Evolutionary conservation across 768 basidiomycete genomes (phyloP), one percentile per base, ranked within the genome.

Genomic region (Antrodiella citrinella): DNA sequence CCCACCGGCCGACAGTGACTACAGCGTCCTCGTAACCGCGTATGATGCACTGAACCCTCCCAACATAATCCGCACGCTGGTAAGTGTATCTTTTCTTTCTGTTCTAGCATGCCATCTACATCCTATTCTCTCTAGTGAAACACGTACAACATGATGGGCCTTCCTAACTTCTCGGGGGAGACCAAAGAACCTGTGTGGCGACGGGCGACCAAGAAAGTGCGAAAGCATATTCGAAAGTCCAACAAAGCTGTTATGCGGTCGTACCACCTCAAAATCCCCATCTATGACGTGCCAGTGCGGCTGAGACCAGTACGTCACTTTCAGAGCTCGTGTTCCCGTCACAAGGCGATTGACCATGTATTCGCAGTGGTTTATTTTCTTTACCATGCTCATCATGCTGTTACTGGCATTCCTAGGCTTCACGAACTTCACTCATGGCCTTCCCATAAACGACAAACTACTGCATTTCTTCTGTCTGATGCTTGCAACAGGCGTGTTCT

Each of bases 371-470:
- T 92, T 92, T 59, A 60, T 90, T n/a, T 55, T 79, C 24, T 82
- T 85, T 59, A 88, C 89, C 24, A 69, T 67, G 55, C 26, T 82
- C 22, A 73, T 88, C 47, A 86, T 91, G 78, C 59, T 84, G 26
- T 51, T 78, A 7, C 74, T 92, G 13, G 87, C 82, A 3, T 73
- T 91, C 48, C 69, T 92, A 18, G 87, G 90, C 11, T 81, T 92
- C 65, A 86, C 90, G 39, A 78, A 86, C 66, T 70, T 84, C 56
- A 70, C 81, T 15, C 71, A 72, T 52, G 66, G 77, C 10, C 61
- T 90, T 20, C 86, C 86, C 1, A 60, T 91, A 15, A 87, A 88
- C 60, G 84, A 85, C 75, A 90, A 90, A 65, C 62, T 91, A 13
- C 67, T 90, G 22, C 90, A 86, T 59, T 88, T 92, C 60, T 57